These are phyloP conservation scores for Exophiala sideris DNA, from an alignment of 2,329 filamentous ascomycete genomes.

Conservation along the genomic window DNA sequence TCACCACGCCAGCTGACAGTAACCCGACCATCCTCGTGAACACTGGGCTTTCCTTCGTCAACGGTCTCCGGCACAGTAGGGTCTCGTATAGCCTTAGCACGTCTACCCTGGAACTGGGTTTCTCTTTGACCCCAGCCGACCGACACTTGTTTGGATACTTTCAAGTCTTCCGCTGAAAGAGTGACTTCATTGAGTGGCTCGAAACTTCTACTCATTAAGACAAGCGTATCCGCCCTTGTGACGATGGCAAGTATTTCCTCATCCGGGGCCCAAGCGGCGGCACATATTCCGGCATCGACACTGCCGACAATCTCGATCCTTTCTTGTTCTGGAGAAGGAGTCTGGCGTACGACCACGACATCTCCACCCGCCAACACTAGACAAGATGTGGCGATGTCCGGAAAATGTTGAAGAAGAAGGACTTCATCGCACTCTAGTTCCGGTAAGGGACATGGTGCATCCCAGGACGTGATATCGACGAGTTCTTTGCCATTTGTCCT, in stretches of 20 bases:
- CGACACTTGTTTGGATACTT: conserved; percentile 87
- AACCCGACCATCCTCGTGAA: conserved; percentile 66
- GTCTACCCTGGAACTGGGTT: conserved; percentile 92
- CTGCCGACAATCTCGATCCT: conserved; percentile 94
- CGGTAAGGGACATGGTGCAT: conserved; percentile 75
- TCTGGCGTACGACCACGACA: conserved; percentile 79
- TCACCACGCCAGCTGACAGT: conserved; percentile 92
- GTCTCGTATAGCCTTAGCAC: conserved; percentile 81
- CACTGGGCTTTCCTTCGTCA: conserved; percentile 74
- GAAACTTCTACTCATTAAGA: conserved; percentile 91
- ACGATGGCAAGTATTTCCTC: conserved; percentile 84
- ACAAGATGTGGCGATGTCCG: conserved; percentile 72
- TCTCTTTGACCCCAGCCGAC: conserved; percentile 98
- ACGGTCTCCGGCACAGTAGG: conserved; percentile 92
- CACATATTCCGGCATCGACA: conserved; percentile 85
- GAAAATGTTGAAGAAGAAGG: conserved; percentile 78
- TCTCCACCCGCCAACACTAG: conserved; percentile 87
- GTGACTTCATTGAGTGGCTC: conserved; percentile 74
- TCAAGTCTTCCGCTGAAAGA: conserved; percentile 72
- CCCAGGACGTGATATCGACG: conserved; percentile 73
- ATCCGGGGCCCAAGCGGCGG: conserved; percentile 90
- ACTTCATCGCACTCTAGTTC: conserved; percentile 72
- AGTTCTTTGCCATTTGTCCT: conserved; percentile 42
- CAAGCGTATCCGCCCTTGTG: conserved; percentile 72
- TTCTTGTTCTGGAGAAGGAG: conserved; percentile 62